phyloP scores from a whole-genome alignment of 345 rosid genomes.

The Adansonia digitata region DNA sequence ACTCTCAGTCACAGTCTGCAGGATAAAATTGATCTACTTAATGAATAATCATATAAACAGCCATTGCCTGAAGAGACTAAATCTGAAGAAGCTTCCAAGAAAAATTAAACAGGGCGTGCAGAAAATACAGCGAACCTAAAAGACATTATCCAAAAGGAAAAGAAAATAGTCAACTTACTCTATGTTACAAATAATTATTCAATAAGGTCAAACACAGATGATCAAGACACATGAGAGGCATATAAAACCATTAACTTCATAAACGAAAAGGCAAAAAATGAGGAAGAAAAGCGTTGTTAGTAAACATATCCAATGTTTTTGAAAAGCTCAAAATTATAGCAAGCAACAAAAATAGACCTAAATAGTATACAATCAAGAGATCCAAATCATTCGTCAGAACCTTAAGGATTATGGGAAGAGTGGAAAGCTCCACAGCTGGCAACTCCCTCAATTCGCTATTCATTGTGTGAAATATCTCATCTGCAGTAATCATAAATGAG shows the following conservation, averaged over 20 bases:
- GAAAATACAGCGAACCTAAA: neutral
- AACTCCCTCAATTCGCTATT: slow-evolving; percentile 87
- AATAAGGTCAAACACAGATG: neutral
- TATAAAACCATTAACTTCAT: neutral
- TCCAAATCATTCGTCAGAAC: slow-evolving; percentile 30
- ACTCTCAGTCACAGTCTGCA: slow-evolving; percentile 81
- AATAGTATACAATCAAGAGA: slow-evolving; percentile 4
- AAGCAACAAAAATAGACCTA: neutral
- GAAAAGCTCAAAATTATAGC: neutral
- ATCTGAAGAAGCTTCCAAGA: neutral
- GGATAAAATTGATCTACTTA: neutral
- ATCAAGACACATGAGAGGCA: neutral
- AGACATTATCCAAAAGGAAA: neutral
- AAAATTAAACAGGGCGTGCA: neutral
- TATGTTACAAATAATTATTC: neutral
- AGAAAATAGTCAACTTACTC: neutral
- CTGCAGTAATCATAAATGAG: slow-evolving; percentile 31
- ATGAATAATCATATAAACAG: neutral
- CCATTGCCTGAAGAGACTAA: neutral
- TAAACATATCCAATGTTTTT: neutral
- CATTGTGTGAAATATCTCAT: slow-evolving; percentile 67
- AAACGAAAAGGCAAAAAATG: neutral
- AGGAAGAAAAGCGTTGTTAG: neutral
- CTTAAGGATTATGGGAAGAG: slow-evolving; percentile 86
- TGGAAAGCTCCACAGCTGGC: slow-evolving; percentile 86